phyloP scores from a whole-genome alignment of 441 rosid genomes.

The Pelargonium citronellum region DNA sequence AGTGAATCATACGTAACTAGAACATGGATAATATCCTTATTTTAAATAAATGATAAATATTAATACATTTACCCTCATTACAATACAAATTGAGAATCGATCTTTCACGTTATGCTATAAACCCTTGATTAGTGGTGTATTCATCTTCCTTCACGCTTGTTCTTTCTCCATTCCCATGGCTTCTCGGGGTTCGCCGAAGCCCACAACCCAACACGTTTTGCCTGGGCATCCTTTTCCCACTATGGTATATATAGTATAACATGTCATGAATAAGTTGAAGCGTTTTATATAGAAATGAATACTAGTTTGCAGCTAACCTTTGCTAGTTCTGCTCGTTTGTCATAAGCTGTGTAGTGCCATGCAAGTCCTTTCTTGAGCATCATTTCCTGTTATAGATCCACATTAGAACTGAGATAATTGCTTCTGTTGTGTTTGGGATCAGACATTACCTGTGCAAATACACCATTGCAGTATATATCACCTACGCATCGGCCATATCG shows the following conservation, averaged over 20 bases:
- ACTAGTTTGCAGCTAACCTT: constrained; percentile 26
- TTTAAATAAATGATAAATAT: too few species aligned
- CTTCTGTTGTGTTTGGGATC: too few species aligned
- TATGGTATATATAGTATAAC: constrained; percentile 15
- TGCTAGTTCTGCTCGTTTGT: constrained; percentile 50
- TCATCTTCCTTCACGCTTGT: constrained; percentile 40
- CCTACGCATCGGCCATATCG: constrained; percentile 61
- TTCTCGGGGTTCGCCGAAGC: constrained; percentile 62
- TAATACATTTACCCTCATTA: too few species aligned
- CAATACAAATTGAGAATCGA: too few species aligned
- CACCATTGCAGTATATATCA: constrained; percentile 62
- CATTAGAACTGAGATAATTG: too few species aligned
- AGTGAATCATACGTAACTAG: too few species aligned
- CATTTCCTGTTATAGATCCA: constrained; percentile 34
- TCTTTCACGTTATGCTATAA: neutral
- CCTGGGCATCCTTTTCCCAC: constrained; percentile 80
- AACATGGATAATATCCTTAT: too few species aligned
- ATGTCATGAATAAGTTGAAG: neutral
- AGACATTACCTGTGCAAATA: constrained; percentile 42
- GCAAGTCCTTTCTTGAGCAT: constrained; percentile 78
- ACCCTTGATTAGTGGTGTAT: neutral
- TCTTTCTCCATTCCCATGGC: constrained; percentile 78
- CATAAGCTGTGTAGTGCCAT: constrained; percentile 71
- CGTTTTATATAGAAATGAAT: neutral
- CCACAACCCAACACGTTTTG: constrained; percentile 64